Base-by-base conservation (phyloP, 2,329 filamentous ascomycete genomes). In the Botryotinia convoluta region DNA sequence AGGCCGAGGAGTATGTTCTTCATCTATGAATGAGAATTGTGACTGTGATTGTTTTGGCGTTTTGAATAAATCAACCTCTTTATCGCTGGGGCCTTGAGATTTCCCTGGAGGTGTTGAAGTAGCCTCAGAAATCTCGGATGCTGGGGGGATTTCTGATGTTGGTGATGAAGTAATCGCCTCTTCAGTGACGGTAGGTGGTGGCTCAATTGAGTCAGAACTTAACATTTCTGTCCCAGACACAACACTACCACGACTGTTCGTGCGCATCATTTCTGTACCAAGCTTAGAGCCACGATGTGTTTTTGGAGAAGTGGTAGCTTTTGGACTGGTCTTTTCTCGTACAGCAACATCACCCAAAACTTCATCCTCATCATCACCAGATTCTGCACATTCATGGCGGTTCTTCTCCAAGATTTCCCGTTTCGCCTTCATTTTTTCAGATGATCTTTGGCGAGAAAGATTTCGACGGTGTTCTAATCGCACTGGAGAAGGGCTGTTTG, bases 261-360 rank as follows among this genome's bases (percentile, higher is more conserved):
- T 97, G 65, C 95, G 90, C 93, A 98, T 95, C 95, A 98, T 98
- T 82, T 98, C 95, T 68, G 94, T 96, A 2, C 94, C 94, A 2
- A 98, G 88, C 82, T 97, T 98, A 0, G 94, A 97, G 71, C 92
- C 93, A 20, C 92, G 91, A 37, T 93, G 86, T 54, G 86, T 85
- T 26, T 54, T 59, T 76, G 90, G 90, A 74, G 77, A 68, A 39
- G 59, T 37, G 84, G 84, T 81, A 82, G 92, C 83, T 83, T 85
- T 74, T 82, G 83, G 75, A 84, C 85, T 74, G 18, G 69, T 71
- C 82, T 82, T 78, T 54, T 81, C 80, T 65, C 76, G 74, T 5
- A 79, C 78, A 54, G 84, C 85, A 26, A 84, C 80, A 77, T 86
- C 86, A 12, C 93, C 94, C 8, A 97, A 86, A 79, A 97, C 95